Conservation (phyloP, 306 rosid genomes). For the Delonix regia region DNA sequence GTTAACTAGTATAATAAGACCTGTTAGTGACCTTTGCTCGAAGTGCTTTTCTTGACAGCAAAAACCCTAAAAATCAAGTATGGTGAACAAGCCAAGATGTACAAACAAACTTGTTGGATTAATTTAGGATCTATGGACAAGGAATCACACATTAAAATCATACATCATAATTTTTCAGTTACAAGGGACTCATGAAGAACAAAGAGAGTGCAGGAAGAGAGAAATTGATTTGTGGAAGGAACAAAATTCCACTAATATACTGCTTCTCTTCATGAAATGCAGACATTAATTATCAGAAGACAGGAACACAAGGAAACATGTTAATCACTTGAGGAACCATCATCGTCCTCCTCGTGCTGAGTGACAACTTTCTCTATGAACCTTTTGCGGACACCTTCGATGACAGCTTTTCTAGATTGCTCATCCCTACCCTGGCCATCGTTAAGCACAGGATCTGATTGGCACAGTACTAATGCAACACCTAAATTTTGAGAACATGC, state of each 20-base stretch:
- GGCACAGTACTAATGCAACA: slow-evolving; percentile 90
- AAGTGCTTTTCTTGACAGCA: no score
- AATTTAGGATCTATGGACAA: neutral
- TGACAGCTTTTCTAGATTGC: slow-evolving; percentile 69
- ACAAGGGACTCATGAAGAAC: neutral
- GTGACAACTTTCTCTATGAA: slow-evolving; percentile 78
- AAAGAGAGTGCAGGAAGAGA: slow-evolving; percentile 15
- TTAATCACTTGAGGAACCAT: slow-evolving; percentile 86
- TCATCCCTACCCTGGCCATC: slow-evolving; percentile 73
- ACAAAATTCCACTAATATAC: slow-evolving; percentile 6
- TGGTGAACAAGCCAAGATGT: slow-evolving; percentile 6
- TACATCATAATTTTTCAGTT: neutral
- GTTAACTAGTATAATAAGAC: no score
- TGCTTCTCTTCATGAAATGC: neutral
- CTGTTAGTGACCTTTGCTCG: neutral
- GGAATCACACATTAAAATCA: slow-evolving; percentile 20
- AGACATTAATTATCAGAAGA: neutral
- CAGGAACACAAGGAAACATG: slow-evolving; percentile 9
- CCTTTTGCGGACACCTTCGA: slow-evolving; percentile 78
- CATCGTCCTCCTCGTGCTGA: slow-evolving; percentile 72
- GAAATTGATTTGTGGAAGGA: neutral
- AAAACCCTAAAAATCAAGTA: neutral
- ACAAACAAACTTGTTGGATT: neutral
- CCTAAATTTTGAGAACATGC: slow-evolving; percentile 51
- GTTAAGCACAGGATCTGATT: slow-evolving; percentile 84